Base-by-base conservation (phyloP, 768 basidiomycete genomes). In the Tricholoma sp. region DNA sequence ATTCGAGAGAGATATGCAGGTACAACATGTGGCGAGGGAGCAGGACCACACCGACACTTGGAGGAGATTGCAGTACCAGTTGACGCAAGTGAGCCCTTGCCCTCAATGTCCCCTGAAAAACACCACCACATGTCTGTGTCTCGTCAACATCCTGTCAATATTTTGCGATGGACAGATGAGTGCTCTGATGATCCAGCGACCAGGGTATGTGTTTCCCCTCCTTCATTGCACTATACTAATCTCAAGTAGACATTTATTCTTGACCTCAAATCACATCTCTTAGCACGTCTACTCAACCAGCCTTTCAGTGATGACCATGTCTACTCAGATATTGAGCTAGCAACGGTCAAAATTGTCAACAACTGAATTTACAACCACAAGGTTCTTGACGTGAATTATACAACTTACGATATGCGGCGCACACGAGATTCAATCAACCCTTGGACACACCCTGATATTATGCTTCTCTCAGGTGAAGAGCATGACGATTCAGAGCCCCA, bases 341-440 rank as follows among this genome's bases (percentile, higher is more conserved):
- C 61, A 0, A 50, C 44, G 0, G 59, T 68, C 4, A 8, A 33
- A 13, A 50, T 70, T 52, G 32, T 48, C 5, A 68, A 69, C 57
- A 29, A 69, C 57, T 58, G 36, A 34, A 59, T 72, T 20, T 76
- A 64, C 39, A 34, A 7, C 6, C 70, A 74, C 62, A 72, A 71
- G 37, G 54, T 61, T 1, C 11, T 78, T 0, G 66, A 66, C 0
- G 41, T 79, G 32, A 76, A 76, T 60, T 76, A 74, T 56, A 76
- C 73, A 0, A 74, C 72, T 0, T 79, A 78, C 54, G 72, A 80
- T 60, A 55, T 75, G 2, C 69, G 67, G 0, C 63, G 65, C 6
- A 57, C 62, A 12, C 54, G 17, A n/a, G n/a, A n/a, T n/a, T n/a
- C n/a, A n/a, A n/a, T n/a, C n/a, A n/a, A n/a, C n/a, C n/a, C n/a